Conservation (phyloP, 2,329 filamentous ascomycete species). For the Diplocarpon mali region DNA sequence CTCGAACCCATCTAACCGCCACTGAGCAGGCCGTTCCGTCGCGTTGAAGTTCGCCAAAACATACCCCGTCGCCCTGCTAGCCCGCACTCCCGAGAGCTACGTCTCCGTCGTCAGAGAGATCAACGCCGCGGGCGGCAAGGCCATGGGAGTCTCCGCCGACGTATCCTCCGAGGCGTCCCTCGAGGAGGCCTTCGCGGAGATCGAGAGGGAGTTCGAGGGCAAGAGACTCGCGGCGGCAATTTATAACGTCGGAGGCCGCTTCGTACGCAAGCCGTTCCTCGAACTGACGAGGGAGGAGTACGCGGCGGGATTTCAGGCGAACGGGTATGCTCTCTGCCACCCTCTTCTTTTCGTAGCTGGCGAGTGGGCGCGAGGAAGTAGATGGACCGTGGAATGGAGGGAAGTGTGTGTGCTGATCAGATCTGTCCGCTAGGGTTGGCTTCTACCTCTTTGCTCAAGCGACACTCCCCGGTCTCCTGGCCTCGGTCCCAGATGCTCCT, state of each 20-base stretch:
- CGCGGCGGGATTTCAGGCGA: slow-evolving; percentile 34
- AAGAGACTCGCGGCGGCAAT: slow-evolving; percentile 52
- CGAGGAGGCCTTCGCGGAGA: slow-evolving; percentile 48
- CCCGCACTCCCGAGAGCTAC: slow-evolving; percentile 55
- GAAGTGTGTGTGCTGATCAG: background rate
- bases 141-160: slow-evolving; percentile 60
- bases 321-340: slow-evolving; percentile 34
- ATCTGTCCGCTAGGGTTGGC: slow-evolving; percentile 31
- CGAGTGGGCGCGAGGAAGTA: background rate
- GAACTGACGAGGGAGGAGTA: slow-evolving; percentile 42
- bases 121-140: slow-evolving; percentile 52
- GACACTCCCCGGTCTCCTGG: slow-evolving; percentile 58
- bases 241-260: slow-evolving; percentile 52
- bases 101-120: slow-evolving; percentile 59
- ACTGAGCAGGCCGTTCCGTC: slow-evolving; percentile 32
- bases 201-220: slow-evolving; percentile 46
- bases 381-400: too few relatives aligned
- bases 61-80: slow-evolving; percentile 67
- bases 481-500: slow-evolving; percentile 39
- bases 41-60: slow-evolving; percentile 48
- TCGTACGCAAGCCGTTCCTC: slow-evolving; percentile 45
- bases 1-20: background rate
- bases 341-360: background rate
- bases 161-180: slow-evolving; percentile 42
- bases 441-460: slow-evolving; percentile 68